Conservation (phyloP, 2,329 filamentous ascomycete genomes). For the Lasiodiplodia citricola region DNA sequence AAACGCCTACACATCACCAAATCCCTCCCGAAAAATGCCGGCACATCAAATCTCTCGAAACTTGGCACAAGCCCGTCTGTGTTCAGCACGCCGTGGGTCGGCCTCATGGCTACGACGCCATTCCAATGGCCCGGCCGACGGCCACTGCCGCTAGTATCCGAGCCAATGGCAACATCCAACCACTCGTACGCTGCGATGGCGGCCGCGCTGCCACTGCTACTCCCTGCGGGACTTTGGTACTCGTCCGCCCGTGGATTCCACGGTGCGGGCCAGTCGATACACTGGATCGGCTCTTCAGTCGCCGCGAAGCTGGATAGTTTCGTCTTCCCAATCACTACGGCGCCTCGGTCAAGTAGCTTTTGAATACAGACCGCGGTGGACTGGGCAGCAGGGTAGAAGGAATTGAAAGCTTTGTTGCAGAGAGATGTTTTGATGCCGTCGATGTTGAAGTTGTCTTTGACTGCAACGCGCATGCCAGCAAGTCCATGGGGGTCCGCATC, state of each 20-base stretch:
- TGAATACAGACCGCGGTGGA: slow-evolving; percentile 7
- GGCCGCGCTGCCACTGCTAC: slow-evolving; percentile 7
- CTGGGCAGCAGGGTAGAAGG: slow-evolving; percentile 7
- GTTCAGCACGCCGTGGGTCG: slow-evolving; percentile 27
- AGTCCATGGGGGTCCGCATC: neutral
- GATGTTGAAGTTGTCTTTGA: slow-evolving; percentile 36
- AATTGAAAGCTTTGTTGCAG: slow-evolving; percentile 29
- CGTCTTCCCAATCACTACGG: slow-evolving; percentile 29
- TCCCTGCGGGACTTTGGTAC: slow-evolving; percentile 1
- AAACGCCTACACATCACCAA: slow-evolving; percentile 27
- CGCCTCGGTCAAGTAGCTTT: slow-evolving; percentile 7
- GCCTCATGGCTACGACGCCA: slow-evolving; percentile 32
- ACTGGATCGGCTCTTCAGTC: slow-evolving; percentile 34
- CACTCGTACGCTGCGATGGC: slow-evolving; percentile 17
- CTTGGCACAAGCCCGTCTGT: slow-evolving; percentile 29
- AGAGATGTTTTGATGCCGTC: slow-evolving; percentile 30
- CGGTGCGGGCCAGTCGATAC: slow-evolving; percentile 46
- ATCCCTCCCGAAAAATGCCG: slow-evolving; percentile 29
- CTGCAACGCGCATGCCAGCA: slow-evolving; percentile 29
- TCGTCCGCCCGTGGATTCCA: slow-evolving; percentile 50
- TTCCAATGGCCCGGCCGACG: slow-evolving; percentile 32
- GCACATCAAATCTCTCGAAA: slow-evolving; percentile 28
- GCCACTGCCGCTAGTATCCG: slow-evolving; percentile 31
- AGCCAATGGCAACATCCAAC: slow-evolving; percentile 3
- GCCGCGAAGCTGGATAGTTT: slow-evolving; percentile 29